Evolutionary conservation across 2,329 filamentous ascomycete species (phyloP).

Genomic region (Arthrobotrys megalospora): DNA sequence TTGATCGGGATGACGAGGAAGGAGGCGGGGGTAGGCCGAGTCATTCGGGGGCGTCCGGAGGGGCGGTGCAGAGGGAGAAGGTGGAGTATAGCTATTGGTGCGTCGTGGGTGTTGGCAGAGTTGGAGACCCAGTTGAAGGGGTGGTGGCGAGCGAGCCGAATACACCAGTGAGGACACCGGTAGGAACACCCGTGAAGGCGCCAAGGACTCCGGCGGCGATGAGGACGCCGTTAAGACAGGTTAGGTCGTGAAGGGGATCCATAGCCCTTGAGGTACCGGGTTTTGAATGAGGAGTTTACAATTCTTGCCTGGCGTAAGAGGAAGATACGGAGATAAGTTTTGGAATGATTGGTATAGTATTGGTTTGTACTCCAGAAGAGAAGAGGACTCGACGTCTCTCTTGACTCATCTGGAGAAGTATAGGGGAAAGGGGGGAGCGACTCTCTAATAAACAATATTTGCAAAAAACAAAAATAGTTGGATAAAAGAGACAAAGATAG

Average conservation of each 20-base stretch:
- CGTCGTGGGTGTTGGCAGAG: constrained; percentile 87
- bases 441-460: constrained; percentile 61
- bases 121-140: constrained; percentile 70
- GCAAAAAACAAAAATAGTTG: constrained; percentile 65
- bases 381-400: constrained; percentile 22
- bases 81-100: constrained; percentile 96
- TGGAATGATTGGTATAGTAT: constrained; percentile 24
- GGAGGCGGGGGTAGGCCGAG: constrained; percentile 67
- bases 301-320: not conserved
- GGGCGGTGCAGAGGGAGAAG: constrained; percentile 75
- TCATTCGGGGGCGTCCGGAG: constrained; percentile 64
- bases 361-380: constrained; percentile 22
- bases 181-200: constrained; percentile 54
- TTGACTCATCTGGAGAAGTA: constrained; percentile 5
- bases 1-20: constrained; percentile 76
- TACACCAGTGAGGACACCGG: constrained; percentile 55
- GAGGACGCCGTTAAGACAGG: constrained; percentile 44
- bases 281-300: not conserved
- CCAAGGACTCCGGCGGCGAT: constrained; percentile 44
- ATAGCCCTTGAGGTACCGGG: not conserved
- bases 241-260: constrained; percentile 17
- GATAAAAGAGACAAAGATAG: constrained; percentile 46
- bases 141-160: constrained; percentile 59
- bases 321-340: not conserved
- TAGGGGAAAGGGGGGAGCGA: not conserved